Evolutionary conservation across 306 rosid species (phyloP).

Genomic region (Castanea crenata): DNA sequence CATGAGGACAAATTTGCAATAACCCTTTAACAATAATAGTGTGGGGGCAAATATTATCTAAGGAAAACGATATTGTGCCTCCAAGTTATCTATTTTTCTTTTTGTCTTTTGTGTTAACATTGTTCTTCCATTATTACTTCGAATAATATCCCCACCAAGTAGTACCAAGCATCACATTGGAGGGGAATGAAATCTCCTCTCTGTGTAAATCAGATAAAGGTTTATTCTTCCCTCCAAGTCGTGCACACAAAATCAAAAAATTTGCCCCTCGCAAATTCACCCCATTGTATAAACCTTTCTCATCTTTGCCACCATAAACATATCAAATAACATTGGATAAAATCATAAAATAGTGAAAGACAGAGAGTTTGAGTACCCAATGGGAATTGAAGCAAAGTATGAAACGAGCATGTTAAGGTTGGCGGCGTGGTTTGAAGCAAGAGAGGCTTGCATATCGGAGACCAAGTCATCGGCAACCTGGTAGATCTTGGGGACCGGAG

Average conservation of each 20-base stretch:
- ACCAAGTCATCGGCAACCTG: conserved; percentile 51
- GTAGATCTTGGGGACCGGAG: conserved; percentile 53
- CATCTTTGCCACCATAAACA: conserved; percentile 49
- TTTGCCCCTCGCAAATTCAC: conserved; percentile 47
- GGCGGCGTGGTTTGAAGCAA: conserved; percentile 31
- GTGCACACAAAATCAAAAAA: conserved; percentile 56
- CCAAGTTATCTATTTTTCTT: too few species aligned
- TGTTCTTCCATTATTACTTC: too few species aligned
- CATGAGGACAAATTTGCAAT: too few species aligned
- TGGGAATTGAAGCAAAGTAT: conserved; percentile 49
- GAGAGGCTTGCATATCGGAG: conserved; percentile 45
- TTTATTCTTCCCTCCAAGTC: conserved; percentile 54
- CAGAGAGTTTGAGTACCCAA: conserved; percentile 32
- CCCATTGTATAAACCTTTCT: conserved; percentile 62
- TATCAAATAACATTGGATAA: too few species aligned
- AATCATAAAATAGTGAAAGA: too few species aligned
- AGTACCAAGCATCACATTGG: conserved; percentile 36
- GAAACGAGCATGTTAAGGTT: conserved; percentile 58
- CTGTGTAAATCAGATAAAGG: conserved; percentile 47
- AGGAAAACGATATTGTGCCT: too few species aligned
- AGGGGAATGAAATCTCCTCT: conserved; percentile 50
- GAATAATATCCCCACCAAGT: too few species aligned
- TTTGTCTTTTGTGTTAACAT: too few species aligned
- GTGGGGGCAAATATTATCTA: too few species aligned
- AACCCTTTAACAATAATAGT: too few species aligned